Evolutionary conservation across 495 filamentous ascomycete genomes (phyloP).

Genomic region (Penicillium antarcticum): DNA sequence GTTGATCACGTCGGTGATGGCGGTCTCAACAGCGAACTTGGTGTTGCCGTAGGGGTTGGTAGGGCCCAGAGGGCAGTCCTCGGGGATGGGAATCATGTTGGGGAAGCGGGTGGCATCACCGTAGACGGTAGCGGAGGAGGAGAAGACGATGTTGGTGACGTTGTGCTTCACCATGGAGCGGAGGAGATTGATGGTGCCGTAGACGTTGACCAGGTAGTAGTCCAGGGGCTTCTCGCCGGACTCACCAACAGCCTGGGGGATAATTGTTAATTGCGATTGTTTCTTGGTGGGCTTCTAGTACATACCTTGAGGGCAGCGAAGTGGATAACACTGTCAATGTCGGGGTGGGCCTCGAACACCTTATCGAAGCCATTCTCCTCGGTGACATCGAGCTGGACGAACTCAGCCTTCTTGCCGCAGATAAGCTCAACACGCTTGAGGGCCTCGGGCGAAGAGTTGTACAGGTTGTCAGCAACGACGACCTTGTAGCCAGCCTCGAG

Average conservation of each 20-base stretch:
- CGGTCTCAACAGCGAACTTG: conserved; percentile 83
- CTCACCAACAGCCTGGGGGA: conserved; percentile 82
- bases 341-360: conserved; percentile 83
- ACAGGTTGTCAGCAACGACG: conserved; percentile 90
- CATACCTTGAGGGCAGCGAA: conserved; percentile 95
- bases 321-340: conserved; percentile 97
- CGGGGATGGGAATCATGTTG: conserved; percentile 98
- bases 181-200: conserved; percentile 85
- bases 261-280: not conserved
- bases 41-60: conserved; percentile 98
- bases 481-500: conserved; percentile 94
- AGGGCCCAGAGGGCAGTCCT: conserved; percentile 90
- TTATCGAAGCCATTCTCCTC: conserved; percentile 78
- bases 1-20: conserved; percentile 88
- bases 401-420: conserved; percentile 81
- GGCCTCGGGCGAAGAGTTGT: conserved; percentile 88
- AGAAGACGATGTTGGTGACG: conserved; percentile 97
- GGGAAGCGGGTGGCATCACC: conserved; percentile 94
- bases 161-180: conserved; percentile 82
- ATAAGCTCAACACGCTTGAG: conserved; percentile 92
- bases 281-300: not conserved
- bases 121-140: conserved; percentile 94
- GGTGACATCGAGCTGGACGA: conserved; percentile 84
- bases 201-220: conserved; percentile 96
- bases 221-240: conserved; percentile 92